A percentile compares a stretch with the other conserved stretches of the same genome.
Evolutionary conservation across 1,139 yeast species (phyloP).

Genomic region (Candida sanyaensis): DNA sequence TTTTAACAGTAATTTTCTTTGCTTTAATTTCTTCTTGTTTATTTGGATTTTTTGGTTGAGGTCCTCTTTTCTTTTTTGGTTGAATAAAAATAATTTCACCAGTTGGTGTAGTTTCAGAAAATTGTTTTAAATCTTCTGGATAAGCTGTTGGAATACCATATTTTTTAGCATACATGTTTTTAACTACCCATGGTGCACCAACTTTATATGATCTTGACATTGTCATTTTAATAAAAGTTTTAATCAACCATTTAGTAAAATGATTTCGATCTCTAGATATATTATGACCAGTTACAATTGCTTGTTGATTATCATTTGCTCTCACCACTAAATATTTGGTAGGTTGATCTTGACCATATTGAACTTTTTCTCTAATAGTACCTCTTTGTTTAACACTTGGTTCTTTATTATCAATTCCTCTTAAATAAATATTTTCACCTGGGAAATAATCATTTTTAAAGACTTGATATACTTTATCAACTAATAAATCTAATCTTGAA

Average conservation of each 20-base stretch:
- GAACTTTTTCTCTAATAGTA: constrained; percentile 47
- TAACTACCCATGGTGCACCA: constrained; percentile 98
- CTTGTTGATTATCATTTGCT: constrained; percentile 52
- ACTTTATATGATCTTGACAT: constrained; percentile 78
- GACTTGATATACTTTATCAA: constrained; percentile 75
- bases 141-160: constrained; percentile 60
- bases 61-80: constrained; percentile 16
- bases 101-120: constrained; percentile 39
- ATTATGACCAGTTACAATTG: constrained; percentile 72
- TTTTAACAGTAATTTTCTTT: not conserved
- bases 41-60: constrained; percentile 2
- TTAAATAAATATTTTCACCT: constrained; percentile 78
- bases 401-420: constrained; percentile 27
- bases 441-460: constrained; percentile 89
- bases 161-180: constrained; percentile 65
- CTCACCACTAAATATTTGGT: constrained; percentile 66
- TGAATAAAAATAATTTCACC: constrained; percentile 31
- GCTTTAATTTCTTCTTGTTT: constrained; percentile 10
- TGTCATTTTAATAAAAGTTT: constrained; percentile 85
- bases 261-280: constrained; percentile 81
- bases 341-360: constrained; percentile 55
- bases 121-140: constrained; percentile 54
- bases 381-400: constrained; percentile 35
- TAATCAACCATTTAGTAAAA: constrained; percentile 86
- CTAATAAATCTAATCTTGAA: constrained; percentile 83